Percentiles rank a stretch among this genome's conserved stretches.
phyloP scores from a whole-genome alignment of 305 asterid species.

The Lippia alba region DNA sequence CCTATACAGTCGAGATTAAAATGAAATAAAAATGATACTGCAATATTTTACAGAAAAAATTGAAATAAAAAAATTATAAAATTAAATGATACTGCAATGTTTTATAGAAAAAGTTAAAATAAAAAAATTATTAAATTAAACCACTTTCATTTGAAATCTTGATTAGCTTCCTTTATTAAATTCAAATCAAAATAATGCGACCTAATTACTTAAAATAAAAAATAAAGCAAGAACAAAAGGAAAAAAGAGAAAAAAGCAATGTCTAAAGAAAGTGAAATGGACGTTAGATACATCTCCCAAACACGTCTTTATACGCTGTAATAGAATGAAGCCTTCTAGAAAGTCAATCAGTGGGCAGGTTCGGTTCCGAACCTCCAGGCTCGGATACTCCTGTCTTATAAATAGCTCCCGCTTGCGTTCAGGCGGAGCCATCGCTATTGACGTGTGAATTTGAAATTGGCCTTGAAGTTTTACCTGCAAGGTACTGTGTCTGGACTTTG shows the following conservation, averaged over 20 bases:
- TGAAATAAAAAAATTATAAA: too few relatives aligned
- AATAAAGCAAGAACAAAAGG: too few relatives aligned
- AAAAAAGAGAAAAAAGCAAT: background rate
- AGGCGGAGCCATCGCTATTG: slow-evolving; percentile 15
- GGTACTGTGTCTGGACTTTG: slow-evolving; percentile 43
- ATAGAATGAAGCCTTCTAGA: slow-evolving; percentile 23
- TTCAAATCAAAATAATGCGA: too few relatives aligned
- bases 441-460: slow-evolving; percentile 41
- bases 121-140: too few relatives aligned
- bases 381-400: slow-evolving; percentile 47
- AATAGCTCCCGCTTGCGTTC: slow-evolving; percentile 19
- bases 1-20: too few relatives aligned
- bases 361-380: slow-evolving; percentile 54
- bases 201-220: background rate
- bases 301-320: background rate
- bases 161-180: too few relatives aligned
- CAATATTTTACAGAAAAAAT: too few relatives aligned
- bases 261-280: background rate
- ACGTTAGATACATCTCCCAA: slow-evolving; percentile 20
- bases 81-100: too few relatives aligned
- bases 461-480: slow-evolving; percentile 32
- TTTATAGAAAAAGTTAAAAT: too few relatives aligned
- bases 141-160: too few relatives aligned
- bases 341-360: slow-evolving; percentile 68
- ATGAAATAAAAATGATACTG: too few relatives aligned